Conservation (phyloP, 306 rosid genomes). For the Lathyrus tuberosus region DNA sequence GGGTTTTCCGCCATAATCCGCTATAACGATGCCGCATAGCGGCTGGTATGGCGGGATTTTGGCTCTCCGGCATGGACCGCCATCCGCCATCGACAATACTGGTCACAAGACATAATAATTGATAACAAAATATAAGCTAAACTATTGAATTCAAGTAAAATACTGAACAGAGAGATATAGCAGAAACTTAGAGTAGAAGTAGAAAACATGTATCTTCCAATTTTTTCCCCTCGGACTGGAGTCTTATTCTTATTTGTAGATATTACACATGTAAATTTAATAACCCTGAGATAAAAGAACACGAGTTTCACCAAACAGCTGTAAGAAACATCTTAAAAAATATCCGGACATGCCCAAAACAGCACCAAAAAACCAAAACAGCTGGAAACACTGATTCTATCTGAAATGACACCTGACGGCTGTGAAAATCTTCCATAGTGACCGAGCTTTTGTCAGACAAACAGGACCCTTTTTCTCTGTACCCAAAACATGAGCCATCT, state of each 20-base stretch:
- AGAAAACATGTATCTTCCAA: background rate
- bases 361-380: background rate
- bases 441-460: background rate
- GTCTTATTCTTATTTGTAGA: constrained; percentile 8
- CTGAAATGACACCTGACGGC: background rate
- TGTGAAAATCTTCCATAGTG: background rate
- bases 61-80: no score
- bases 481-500: constrained; percentile 3
- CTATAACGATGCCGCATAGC: no score
- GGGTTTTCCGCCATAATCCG: no score
- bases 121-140: background rate
- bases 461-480: background rate
- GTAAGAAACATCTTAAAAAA: background rate
- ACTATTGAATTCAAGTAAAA: background rate
- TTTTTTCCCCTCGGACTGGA: background rate
- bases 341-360: background rate
- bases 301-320: background rate
- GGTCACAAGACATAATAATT: background rate
- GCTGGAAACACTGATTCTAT: background rate
- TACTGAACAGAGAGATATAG: background rate
- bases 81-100: no score
- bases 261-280: background rate
- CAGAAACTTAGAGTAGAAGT: background rate
- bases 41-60: no score
- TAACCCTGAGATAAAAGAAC: background rate